phyloP scores from a whole-genome alignment of 768 basidiomycete genomes.

The Trametes elegans region DNA sequence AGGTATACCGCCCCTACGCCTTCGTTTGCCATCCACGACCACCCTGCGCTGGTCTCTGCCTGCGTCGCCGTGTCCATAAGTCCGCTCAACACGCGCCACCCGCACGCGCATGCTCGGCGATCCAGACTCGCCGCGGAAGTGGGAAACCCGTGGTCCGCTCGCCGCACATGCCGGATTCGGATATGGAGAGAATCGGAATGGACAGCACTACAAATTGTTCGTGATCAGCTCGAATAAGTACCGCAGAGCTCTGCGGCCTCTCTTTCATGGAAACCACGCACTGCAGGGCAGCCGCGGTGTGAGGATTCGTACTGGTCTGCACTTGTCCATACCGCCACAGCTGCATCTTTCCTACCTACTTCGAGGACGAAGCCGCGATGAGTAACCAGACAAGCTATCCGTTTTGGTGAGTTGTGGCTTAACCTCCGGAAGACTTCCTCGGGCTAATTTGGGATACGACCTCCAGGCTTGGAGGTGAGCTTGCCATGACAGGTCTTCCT shows the following conservation, averaged over 20 bases:
- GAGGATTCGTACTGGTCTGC: conserved; percentile 6
- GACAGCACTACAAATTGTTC: too few species aligned
- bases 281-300: conserved; percentile 14
- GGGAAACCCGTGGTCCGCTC: neutral
- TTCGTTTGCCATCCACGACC: neutral
- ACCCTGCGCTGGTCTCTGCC: neutral
- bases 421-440: neutral
- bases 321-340: neutral
- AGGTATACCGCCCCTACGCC: neutral
- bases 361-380: neutral
- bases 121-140: conserved; percentile 3
- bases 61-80: neutral
- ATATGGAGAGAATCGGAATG: conserved; percentile 7
- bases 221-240: conserved; percentile 7
- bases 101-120: neutral
- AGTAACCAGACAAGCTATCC: conserved; percentile 26
- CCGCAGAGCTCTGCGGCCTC: conserved; percentile 1
- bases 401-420: conserved; percentile 28
- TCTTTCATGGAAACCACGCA: conserved; percentile 18
- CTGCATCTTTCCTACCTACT: too few species aligned
- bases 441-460: neutral
- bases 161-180: conserved; percentile 11
- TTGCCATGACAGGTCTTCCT: neutral
- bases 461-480: conserved; percentile 37
- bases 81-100: neutral